Evolutionary conservation across 2,329 filamentous ascomycete genomes (phyloP).

Genomic region (Canariomyces notabilis): DNA sequence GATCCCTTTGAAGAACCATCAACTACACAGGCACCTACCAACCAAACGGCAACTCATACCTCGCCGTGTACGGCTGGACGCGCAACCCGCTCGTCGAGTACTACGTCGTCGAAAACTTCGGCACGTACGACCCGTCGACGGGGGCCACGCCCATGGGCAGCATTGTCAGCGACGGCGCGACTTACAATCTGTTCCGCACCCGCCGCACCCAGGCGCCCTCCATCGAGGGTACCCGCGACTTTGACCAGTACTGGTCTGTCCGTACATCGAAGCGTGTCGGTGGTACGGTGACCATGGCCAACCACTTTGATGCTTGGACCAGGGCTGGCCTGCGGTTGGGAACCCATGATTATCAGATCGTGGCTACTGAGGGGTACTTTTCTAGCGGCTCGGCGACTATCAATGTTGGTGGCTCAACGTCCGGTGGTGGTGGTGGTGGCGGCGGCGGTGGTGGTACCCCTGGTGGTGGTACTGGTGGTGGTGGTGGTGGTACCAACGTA

Average conservation of each 20-base stretch:
- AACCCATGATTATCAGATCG: conserved; percentile 48
- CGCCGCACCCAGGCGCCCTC: conserved; percentile 38
- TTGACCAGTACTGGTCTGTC: conserved; percentile 49
- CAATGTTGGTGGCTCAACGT: conserved; percentile 26
- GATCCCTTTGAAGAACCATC: conserved; percentile 37
- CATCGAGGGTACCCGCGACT: conserved; percentile 44
- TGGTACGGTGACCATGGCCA: conserved; percentile 45
- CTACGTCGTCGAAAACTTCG: conserved; percentile 37
- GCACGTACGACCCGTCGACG: conserved; percentile 38
- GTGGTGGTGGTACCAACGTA: conserved; percentile 6
- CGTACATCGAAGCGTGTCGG: conserved; percentile 42
- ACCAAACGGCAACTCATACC: conserved; percentile 45
- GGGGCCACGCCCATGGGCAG: conserved; percentile 31
- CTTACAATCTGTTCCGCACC: conserved; percentile 35
- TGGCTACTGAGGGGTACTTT: conserved; percentile 49
- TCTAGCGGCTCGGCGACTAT: conserved; percentile 44
- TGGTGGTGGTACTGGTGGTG: background rate
- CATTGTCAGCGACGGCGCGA: conserved; percentile 32
- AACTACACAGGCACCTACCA: conserved; percentile 44
- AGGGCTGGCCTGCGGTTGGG: conserved; percentile 42
- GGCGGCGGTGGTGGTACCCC: conserved; percentile 8
- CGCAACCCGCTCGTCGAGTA: conserved; percentile 31
- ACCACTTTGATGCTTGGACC: conserved; percentile 52
- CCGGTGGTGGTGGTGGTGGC: conserved; percentile 19
- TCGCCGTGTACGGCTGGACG: conserved; percentile 37